Evolutionary conservation across 2,329 filamentous ascomycete species (phyloP), one percentile per base, ranked within the genome.

Genomic region (Macrophomina tecta): DNA sequence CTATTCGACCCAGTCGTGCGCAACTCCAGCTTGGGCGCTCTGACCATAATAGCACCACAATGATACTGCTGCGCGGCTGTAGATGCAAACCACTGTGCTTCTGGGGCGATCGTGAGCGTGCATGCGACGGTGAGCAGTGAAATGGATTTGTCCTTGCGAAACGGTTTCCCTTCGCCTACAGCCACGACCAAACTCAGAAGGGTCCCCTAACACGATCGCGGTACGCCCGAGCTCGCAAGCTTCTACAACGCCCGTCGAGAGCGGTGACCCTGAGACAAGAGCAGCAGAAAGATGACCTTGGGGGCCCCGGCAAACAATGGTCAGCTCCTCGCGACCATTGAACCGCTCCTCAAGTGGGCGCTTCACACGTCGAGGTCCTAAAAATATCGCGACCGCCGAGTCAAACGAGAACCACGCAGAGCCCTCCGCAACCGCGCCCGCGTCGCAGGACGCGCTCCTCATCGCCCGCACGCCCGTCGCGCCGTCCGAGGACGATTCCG

Each of bases 271-370:
- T 60, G 55, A 66, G 64, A 61, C 55, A 61, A 49, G 36, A 45
- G 55, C 53, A 60, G 55, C 64, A 66, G 58, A 67, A 67, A 67
- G 60, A 67, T 67, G 66, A 64, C 49, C 66, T 64, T 67, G 56
- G 48, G 65, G 42, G 58, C 56, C 66, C 66, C 40, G 51, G 69
- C 68, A 69, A 69, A 71, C 67, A 67, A 75, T 75, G 73, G 72
- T 71, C 69, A 71, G 69, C 61, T 69, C 69, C 67, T 70, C 76
- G 70, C 74, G 75, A 69, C 73, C 76, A 68, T 71, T 74, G 68
- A 52, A 69, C 67, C 71, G 71, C 58, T 68, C 71, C 18, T 69
- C 70, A 52, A 70, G 70, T 72, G 76, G 77, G 70, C 74, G 75
- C 68, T 74, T 68, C 53, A 65, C 69, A 75, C 74, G 68, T 72